Evolutionary conservation across 495 filamentous ascomycete genomes (phyloP).

Genomic region (Pseudoneurospora amorphoporcata): DNA sequence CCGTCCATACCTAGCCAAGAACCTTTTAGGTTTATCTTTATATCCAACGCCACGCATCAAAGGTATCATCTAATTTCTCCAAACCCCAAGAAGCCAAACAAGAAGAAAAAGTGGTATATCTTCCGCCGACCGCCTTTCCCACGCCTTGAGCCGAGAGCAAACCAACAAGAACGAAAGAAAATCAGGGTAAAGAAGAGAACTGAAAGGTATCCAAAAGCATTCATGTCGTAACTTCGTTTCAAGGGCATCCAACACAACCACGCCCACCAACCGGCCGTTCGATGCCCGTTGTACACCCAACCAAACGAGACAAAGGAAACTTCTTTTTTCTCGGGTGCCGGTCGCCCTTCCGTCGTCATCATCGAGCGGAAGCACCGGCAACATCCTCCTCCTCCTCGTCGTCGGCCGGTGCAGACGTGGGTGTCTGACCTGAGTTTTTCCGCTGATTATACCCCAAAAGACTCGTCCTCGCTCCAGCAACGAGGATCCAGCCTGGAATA

Average conservation of each 20-base stretch:
- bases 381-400: not conserved
- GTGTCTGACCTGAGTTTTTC: slow-evolving; percentile 5
- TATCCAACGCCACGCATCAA: not conserved
- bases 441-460: slow-evolving; percentile 25
- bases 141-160: not conserved
- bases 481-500: slow-evolving; percentile 48
- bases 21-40: not conserved
- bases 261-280: not conserved
- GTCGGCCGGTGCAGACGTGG: not conserved
- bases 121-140: not conserved
- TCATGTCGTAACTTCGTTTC: not conserved
- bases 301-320: not conserved
- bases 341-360: not conserved
- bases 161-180: not conserved
- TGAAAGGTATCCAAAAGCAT: not conserved
- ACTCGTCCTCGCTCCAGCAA: slow-evolving; percentile 35
- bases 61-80: not conserved
- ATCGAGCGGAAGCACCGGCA: not conserved
- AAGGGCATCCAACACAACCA: not conserved
- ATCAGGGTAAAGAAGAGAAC: not conserved
- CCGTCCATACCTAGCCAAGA: not conserved
- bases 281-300: not conserved
- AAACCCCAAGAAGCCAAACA: not conserved
- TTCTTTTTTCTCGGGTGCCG: not conserved
- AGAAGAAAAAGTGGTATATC: not conserved